Base-by-base conservation (phyloP, 164 flowering plant species). In the Kingdonia uniflora region DNA sequence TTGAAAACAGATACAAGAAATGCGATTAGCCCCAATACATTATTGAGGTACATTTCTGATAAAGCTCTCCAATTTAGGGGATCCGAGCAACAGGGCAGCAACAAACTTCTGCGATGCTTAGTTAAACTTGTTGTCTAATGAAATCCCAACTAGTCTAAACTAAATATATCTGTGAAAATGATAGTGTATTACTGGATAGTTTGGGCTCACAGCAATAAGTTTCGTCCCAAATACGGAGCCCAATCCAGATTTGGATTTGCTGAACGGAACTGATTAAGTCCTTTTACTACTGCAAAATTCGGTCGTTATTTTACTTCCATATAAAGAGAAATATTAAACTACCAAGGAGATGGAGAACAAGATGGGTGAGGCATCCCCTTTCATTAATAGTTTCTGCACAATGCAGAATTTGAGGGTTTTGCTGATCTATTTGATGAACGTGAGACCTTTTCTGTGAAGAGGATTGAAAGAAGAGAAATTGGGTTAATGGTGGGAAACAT, bases 31-130 rank as follows among this genome's bases (percentile, higher is more conserved):
- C 97, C 97, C 4, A 83, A 62, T 68, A 58, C 79, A 19, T 58
- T 89, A 56, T 85, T 94, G 54, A 92, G 88, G 42, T 69, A 71
- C 66, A 49, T 94, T 45, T 79, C 85, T 67, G 68, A 86, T 22
- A 94, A 82, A 65, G 83, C 88, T 59, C 96, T 94, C n/a, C 97
- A 85, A 35, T 94, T 89, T 66, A 72, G 72, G 72, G 99, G 97
- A 65, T 80, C 66, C 65, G 88, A 85, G 57, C 97, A 94, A 52
- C 97, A 94, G 39, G 99, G 88, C 62, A 89, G 99, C 70, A 97
- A 94, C 63, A 97, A 94, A 48, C 64, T 94, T 70, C 90, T 94
- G 19, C 87, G 90, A 5, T 86, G 72, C 64, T 77, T 94, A 61
- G 86, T 94, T 22, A 96, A 89, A 78, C n/a, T 61, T 84, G 71